Percentiles rank a stretch among this genome's conserved stretches.
Evolutionary conservation across 495 filamentous ascomycete species (phyloP).

Genomic region (Aspergillus haitiensis): DNA sequence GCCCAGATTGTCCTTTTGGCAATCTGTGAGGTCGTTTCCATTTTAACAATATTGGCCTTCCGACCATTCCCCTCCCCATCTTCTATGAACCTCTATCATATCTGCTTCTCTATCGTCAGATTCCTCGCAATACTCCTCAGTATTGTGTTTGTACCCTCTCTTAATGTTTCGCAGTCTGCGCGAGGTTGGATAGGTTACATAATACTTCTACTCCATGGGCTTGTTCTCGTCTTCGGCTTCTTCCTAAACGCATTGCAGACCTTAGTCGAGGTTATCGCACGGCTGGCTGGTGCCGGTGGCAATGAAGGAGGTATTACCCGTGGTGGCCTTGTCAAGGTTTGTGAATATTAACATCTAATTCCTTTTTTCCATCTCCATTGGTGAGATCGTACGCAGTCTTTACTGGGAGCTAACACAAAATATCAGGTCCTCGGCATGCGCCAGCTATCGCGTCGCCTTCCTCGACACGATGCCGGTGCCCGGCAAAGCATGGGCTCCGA

Average conservation of each 20-base stretch:
- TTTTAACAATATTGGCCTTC: constrained; percentile 86
- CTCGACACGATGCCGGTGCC: constrained; percentile 58
- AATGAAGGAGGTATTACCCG: constrained; percentile 72
- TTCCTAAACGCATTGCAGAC: constrained; percentile 91
- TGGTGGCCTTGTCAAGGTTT: constrained; percentile 79
- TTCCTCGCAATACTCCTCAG: constrained; percentile 79
- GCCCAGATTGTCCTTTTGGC: constrained; percentile 89
- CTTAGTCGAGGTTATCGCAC: constrained; percentile 78
- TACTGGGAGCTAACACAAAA: neutral
- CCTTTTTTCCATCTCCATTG: constrained; percentile 6
- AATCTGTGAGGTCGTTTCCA: constrained; percentile 87
- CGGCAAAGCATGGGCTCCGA: constrained; percentile 78
- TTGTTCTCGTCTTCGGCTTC: constrained; percentile 90
- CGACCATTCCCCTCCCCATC: constrained; percentile 86
- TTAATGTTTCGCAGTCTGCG: constrained; percentile 70
- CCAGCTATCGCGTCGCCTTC: constrained; percentile 76
- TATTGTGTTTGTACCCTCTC: constrained; percentile 80
- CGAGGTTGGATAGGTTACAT: constrained; percentile 95
- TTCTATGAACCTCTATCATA: constrained; percentile 97
- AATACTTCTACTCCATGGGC: constrained; percentile 81
- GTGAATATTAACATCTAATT: constrained; percentile 19
- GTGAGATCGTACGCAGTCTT: neutral
- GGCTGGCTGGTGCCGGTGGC: constrained; percentile 76
- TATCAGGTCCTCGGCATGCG: constrained; percentile 80
- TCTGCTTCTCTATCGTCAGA: constrained; percentile 75